These are phyloP conservation scores for Exophiala spinifera DNA, from an alignment of 2,329 filamentous ascomycete genomes.

Conservation along the genomic window DNA sequence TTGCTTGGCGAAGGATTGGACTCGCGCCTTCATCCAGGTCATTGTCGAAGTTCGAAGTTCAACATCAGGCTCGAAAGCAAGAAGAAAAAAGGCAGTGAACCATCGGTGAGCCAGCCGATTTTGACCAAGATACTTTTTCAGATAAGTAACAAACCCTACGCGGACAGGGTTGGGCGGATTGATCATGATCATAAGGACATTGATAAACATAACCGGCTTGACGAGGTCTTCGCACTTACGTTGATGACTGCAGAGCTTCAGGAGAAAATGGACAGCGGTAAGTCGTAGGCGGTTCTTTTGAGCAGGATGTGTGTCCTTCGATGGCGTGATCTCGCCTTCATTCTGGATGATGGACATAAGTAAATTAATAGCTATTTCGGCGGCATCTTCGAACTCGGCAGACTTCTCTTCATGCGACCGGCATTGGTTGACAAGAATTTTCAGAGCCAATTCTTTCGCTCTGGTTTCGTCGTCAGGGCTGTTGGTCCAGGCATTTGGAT, in stretches of 20 bases:
- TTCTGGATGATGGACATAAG: constrained; percentile 72
- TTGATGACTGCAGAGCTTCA: constrained; percentile 80
- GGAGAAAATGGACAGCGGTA: constrained; percentile 70
- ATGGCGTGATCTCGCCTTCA: constrained; percentile 76
- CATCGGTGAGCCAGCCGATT: constrained; percentile 70
- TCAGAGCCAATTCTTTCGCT: constrained; percentile 79
- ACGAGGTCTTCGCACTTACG: constrained; percentile 71
- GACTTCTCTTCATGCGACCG: constrained; percentile 60
- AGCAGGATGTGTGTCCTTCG: constrained; percentile 68
- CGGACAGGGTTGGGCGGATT: constrained; percentile 73
- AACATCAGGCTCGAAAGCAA: constrained; percentile 81
- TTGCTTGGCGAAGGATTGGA: constrained; percentile 59
- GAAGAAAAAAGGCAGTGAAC: constrained; percentile 84
- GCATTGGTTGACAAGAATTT: constrained; percentile 80
- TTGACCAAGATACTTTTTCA: constrained; percentile 86
- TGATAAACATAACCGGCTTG: constrained; percentile 71
- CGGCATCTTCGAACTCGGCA: constrained; percentile 47
- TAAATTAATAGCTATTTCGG: constrained; percentile 70
- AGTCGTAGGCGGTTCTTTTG: constrained; percentile 81
- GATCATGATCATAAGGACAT: constrained; percentile 75
- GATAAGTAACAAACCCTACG: constrained; percentile 71
- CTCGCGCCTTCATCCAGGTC: constrained; percentile 85
- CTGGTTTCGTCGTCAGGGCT: constrained; percentile 76
- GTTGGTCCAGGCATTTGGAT: constrained; percentile 62
- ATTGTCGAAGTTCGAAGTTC: constrained; percentile 71